These are phyloP conservation scores for Penicillium palitans DNA, from an alignment of 2,329 filamentous ascomycete genomes.

Conservation along the genomic window DNA sequence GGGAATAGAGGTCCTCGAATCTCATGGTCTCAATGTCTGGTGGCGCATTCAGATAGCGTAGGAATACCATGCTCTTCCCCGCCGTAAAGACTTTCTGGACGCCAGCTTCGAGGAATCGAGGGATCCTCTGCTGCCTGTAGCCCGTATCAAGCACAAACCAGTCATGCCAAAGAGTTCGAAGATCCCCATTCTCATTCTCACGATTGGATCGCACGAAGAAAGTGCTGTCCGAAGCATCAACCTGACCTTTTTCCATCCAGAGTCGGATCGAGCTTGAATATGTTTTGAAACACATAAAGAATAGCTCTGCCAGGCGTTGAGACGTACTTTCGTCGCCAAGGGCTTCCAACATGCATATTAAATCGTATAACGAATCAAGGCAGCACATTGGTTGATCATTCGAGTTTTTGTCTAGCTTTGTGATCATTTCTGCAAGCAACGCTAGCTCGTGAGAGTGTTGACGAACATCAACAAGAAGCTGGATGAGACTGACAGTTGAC, in stretches of 20 bases:
- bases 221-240: constrained; percentile 64
- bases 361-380: constrained; percentile 74
- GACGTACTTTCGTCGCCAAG: constrained; percentile 65
- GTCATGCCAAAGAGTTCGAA: constrained; percentile 71
- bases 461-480: constrained; percentile 60
- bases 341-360: constrained; percentile 68
- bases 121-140: constrained; percentile 62
- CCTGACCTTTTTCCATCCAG: constrained; percentile 81
- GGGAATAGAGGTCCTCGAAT: constrained; percentile 39
- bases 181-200: constrained; percentile 55
- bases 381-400: constrained; percentile 64
- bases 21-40: constrained; percentile 33
- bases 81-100: constrained; percentile 76
- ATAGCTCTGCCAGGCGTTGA: constrained; percentile 64
- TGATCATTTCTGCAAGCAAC: constrained; percentile 62
- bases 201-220: constrained; percentile 72
- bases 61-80: constrained; percentile 82
- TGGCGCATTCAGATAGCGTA: constrained; percentile 66
- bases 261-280: constrained; percentile 76
- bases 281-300: constrained; percentile 77
- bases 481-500: constrained; percentile 65
- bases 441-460: constrained; percentile 57
- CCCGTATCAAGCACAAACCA: constrained; percentile 67
- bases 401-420: constrained; percentile 51
- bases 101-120: constrained; percentile 70